Percentiles rank a stretch among this genome's conserved stretches.
Conservation (phyloP, 352 stramenopile species). For the Phytopythium mirpurense region DNA sequence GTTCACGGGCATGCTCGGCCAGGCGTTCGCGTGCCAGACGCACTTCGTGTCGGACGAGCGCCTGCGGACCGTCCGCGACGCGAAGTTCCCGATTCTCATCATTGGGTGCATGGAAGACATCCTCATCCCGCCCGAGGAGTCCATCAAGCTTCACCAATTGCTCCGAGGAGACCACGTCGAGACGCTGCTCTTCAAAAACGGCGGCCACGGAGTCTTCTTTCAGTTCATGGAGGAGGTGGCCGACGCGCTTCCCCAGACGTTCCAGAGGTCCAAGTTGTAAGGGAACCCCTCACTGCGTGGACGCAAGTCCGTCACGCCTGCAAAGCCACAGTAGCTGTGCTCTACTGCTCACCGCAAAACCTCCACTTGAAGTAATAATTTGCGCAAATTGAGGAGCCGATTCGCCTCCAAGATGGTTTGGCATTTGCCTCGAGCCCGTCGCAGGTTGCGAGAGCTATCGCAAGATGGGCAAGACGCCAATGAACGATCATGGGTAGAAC, state of each 20-base stretch:
- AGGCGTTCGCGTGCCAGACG: slow-evolving; percentile 37
- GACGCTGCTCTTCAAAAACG: slow-evolving; percentile 25
- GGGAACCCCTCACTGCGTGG: not conserved
- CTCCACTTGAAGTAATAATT: too few species aligned
- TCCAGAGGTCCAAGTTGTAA: slow-evolving; percentile 13
- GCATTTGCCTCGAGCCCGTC: not conserved
- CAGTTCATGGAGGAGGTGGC: slow-evolving; percentile 32
- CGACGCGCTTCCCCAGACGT: slow-evolving; percentile 7
- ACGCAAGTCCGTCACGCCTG: too few species aligned
- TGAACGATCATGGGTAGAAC: slow-evolving; percentile 17
- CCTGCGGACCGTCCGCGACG: slow-evolving; percentile 16
- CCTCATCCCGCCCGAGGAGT: slow-evolving; percentile 31
- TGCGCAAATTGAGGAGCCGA: too few species aligned
- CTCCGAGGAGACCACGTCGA: slow-evolving; percentile 19
- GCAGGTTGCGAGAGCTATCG: not conserved
- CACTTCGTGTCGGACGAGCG: slow-evolving; percentile 38
- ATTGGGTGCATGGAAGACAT: slow-evolving; percentile 29
- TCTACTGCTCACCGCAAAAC: too few species aligned
- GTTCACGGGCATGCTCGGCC: slow-evolving; percentile 29
- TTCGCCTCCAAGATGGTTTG: not conserved
- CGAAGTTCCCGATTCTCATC: slow-evolving; percentile 29
- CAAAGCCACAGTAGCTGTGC: too few species aligned
- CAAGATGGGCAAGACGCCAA: not conserved
- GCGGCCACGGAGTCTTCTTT: slow-evolving; percentile 24
- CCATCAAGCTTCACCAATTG: slow-evolving; percentile 15